phyloP scores from a whole-genome alignment of 176 grass and related monocot genomes.

The Eremochloa ophiuroides region DNA sequence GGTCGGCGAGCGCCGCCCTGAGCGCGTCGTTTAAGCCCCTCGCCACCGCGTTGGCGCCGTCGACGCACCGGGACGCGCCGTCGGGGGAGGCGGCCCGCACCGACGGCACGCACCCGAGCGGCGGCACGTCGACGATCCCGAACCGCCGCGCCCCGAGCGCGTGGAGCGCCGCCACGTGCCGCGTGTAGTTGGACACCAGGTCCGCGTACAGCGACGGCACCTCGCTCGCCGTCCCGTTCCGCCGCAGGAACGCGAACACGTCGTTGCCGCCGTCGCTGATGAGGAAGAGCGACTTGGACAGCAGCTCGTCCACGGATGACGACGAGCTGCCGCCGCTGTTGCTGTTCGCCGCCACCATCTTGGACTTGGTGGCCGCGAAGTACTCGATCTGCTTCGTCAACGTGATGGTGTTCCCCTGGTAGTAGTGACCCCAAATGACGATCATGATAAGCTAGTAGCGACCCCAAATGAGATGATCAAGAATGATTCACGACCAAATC shows the following conservation, averaged over 20 bases:
- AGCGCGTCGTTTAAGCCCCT: constrained; percentile 49
- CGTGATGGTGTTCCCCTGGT: constrained; percentile 40
- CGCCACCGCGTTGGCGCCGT: constrained; percentile 33
- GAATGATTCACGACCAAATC: not conserved
- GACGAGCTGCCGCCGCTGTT: not conserved
- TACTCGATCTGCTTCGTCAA: constrained; percentile 50
- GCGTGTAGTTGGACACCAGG: constrained; percentile 42
- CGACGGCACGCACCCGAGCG: constrained; percentile 54
- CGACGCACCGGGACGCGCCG: constrained; percentile 37
- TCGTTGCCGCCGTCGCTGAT: constrained; percentile 62
- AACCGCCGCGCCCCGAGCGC: constrained; percentile 35
- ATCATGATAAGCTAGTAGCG: not conserved
- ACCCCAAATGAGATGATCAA: not conserved
- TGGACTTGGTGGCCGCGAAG: constrained; percentile 40
- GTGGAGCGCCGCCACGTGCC: constrained; percentile 29
- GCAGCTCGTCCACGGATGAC: not conserved
- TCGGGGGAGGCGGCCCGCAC: not conserved
- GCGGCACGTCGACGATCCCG: constrained; percentile 48
- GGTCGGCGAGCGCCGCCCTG: not conserved
- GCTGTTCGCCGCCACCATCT: constrained; percentile 16
- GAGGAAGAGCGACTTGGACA: constrained; percentile 55
- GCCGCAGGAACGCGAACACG: constrained; percentile 42
- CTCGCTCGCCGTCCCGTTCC: constrained; percentile 42
- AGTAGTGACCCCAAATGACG: no score
- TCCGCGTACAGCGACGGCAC: constrained; percentile 33